Base-by-base conservation (phyloP, 192 early-diverging fungal genomes). In the Linnemannia elongata region DNA sequence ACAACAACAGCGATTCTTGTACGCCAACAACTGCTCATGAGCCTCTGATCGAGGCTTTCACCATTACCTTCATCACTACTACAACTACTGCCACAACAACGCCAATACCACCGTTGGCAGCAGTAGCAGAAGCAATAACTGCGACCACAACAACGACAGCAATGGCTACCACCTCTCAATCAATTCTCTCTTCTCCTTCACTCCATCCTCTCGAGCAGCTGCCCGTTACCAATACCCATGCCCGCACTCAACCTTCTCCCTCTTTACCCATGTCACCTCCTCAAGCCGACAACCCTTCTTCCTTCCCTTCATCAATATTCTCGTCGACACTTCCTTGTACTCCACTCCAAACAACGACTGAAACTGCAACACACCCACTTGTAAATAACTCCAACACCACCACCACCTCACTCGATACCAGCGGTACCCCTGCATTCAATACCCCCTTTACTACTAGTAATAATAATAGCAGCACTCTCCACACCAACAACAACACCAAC, bases 401-500 rank as follows among this genome's bases (percentile, higher is more conserved):
- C 60, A 63, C 30, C 60, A 66, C 60, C 33, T 66, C 60, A 66
- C 27, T 33, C 60, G 60, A 66, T 33, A 33, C 60, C 60, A 66
- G n/a, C 60, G 60, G 30, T 15, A 66, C 60, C 30, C 60, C 60
- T 66, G 60, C 60, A 33, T 66, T 13, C 60, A 66, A 33, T 66
- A 66, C 60, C n/a, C 8, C 60, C 30, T 66, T 66, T 66, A 66
- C 60, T 66, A 66, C 60, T 66, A 60, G n/a, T 60, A 66, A 66
- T 66, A 66, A 66, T 66, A 66, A 66, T 66, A 66, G 60, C 60
- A 66, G 30, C 30, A 33, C 10, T 33, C 60, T 33, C 60, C 8
- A 66, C 60, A 66, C 10, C 60, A 33, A 52, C 20, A 52, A 52
- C 18, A 52, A 52, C 49, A 52, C 20, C 49, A 52, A 52, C 18